These are phyloP conservation scores for Sarocladium kiliense DNA, from an alignment of 2,329 filamentous ascomycete species.

Conservation along the genomic window DNA sequence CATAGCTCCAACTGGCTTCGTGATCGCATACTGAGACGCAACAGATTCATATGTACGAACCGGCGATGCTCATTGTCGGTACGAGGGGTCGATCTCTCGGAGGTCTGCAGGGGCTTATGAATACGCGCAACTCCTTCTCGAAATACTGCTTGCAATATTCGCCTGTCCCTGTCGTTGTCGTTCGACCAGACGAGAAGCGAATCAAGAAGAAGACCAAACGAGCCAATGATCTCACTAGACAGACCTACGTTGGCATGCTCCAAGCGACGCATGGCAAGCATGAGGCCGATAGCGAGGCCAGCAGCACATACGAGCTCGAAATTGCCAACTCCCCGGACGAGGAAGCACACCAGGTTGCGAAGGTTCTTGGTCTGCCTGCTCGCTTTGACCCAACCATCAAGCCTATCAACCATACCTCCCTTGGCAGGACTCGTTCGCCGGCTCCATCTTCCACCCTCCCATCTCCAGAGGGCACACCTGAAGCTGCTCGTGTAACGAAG, in stretches of 20 bases:
- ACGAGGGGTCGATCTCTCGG: slow-evolving; percentile 80
- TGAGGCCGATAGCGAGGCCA: slow-evolving; percentile 51
- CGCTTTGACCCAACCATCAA: slow-evolving; percentile 61
- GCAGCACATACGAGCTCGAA: slow-evolving; percentile 50
- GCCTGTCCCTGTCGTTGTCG: slow-evolving; percentile 87
- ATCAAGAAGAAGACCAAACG: slow-evolving; percentile 88
- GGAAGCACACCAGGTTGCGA: slow-evolving; percentile 60
- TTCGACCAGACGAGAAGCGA: slow-evolving; percentile 80
- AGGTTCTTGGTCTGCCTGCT: slow-evolving; percentile 57
- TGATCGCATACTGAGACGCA: background rate
- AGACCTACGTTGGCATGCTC: slow-evolving; percentile 74
- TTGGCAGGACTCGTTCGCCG: slow-evolving; percentile 14
- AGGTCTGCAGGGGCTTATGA: slow-evolving; percentile 79
- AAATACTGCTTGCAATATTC: slow-evolving; percentile 95
- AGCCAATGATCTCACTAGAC: slow-evolving; percentile 66
- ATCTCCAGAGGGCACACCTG: background rate
- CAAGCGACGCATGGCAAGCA: slow-evolving; percentile 55
- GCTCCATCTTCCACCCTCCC: slow-evolving; percentile 12
- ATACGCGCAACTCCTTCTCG: slow-evolving; percentile 74
- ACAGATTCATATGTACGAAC: slow-evolving; percentile 87
- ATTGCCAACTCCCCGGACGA: slow-evolving; percentile 51
- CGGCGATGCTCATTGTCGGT: slow-evolving; percentile 84
- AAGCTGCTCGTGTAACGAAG: slow-evolving; percentile 9
- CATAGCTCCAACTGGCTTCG: background rate
- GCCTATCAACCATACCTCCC: slow-evolving; percentile 35